Evolutionary conservation across 805 yeast genomes (phyloP), one percentile per base, ranked within the genome.

Genomic region (Candida sithepensis): DNA sequence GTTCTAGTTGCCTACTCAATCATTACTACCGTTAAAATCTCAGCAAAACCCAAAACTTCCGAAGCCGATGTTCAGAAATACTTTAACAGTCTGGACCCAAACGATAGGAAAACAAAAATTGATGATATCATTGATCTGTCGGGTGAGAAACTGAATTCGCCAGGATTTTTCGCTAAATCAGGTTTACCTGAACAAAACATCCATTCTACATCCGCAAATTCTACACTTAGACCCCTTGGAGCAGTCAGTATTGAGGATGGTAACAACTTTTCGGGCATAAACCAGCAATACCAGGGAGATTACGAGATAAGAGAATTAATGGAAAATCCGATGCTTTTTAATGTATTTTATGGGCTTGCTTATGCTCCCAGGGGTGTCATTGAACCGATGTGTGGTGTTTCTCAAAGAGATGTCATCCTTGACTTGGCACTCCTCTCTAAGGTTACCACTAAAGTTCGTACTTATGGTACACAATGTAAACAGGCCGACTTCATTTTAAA

Each of bases 401-500:
- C 67, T 0, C 62, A 65, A 44, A 65, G 73, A 44, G 83, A 79
- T 3, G 77, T 82, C 0, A 51, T 79, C 40, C 61, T 76, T 19
- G 91, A 85, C 53, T 54, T 85, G 21, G 81, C 82, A 0, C 57
- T 75, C 10, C 52, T 85, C 8, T 79, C 89, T 0, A 78, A 72
- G 24, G 71, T 84, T 0, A 84, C 91, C 0, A 71, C 73, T 0
- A 74, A 80, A 50, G 61, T 85, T 9, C 68, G 84, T 53, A 72
- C 79, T 1, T 81, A 78, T 52, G 85, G 87, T 0, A 75, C 81
- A 45, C 85, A 80, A 52, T 84, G 90, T 53, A 60, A 72, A 32
- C 88, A 83, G 58, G 74, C 76, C 0, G 74, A 71, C 12, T 60
- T 64, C 32, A 74, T 82, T 12, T 62, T 85, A 40, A 75, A 76